A percentile compares a stretch with the other conserved stretches of the same genome.
phyloP scores from a whole-genome alignment of 495 filamentous ascomycete genomes.

The Amniculicola lignicola region DNA sequence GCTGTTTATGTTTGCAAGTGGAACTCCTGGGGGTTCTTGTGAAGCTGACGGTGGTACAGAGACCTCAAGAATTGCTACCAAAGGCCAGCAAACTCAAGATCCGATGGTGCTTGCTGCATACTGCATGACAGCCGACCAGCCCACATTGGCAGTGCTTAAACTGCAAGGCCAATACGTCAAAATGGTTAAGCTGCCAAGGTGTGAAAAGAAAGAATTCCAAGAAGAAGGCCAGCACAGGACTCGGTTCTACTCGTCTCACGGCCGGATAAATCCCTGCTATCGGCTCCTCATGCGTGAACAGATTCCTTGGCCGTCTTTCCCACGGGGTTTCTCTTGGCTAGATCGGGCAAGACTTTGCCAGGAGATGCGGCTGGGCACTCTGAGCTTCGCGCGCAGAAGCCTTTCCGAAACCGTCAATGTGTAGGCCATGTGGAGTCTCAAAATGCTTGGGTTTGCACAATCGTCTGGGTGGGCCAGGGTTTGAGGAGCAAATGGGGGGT shows the following conservation, averaged over 20 bases:
- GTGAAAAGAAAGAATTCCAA: neutral
- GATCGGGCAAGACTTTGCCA: neutral
- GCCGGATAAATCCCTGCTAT: constrained; percentile 8
- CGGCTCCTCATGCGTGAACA: constrained; percentile 9
- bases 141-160: constrained; percentile 4
- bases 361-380: constrained; percentile 8
- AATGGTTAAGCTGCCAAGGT: constrained; percentile 13
- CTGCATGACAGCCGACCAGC: too few relatives aligned
- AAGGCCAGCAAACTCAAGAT: too few relatives aligned
- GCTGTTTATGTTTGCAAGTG: too few relatives aligned
- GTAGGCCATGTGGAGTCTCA: constrained; percentile 15
- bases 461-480: neutral
- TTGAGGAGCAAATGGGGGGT: neutral
- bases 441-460: too few relatives aligned
- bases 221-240: neutral
- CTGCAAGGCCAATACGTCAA: too few relatives aligned
- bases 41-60: too few relatives aligned
- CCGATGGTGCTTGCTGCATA: too few relatives aligned
- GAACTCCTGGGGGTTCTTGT: too few relatives aligned
- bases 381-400: constrained; percentile 26
- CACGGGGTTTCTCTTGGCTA: neutral
- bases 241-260: constrained; percentile 7
- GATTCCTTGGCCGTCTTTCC: constrained; percentile 3
- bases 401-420: constrained; percentile 21
- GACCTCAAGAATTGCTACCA: too few relatives aligned